Percentiles rank a stretch among this genome's conserved stretches.
phyloP scores from a whole-genome alignment of 352 stramenopile species.

The Pythium monospermum region DNA sequence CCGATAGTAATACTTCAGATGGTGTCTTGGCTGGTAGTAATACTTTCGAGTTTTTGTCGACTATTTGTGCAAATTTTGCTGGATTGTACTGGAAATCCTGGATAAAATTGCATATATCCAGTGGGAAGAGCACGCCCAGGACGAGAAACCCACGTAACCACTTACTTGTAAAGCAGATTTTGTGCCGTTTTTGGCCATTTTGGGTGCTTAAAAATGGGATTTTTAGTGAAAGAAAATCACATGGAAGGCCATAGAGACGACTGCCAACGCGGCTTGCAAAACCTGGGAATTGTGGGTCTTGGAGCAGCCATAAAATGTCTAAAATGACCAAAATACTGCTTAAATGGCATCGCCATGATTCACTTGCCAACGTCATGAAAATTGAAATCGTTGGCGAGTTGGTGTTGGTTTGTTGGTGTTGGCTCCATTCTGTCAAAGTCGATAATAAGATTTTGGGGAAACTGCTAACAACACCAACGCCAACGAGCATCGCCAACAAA shows the following conservation, averaged over 20 bases:
- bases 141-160: constrained; percentile 47
- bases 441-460: constrained; percentile 1
- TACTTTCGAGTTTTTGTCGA: too few species aligned
- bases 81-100: constrained; percentile 41
- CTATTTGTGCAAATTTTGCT: constrained; percentile 26
- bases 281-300: constrained; percentile 47
- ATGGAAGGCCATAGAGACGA: constrained; percentile 36
- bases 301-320: constrained; percentile 46
- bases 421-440: constrained; percentile 13
- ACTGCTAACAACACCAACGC: constrained; percentile 24
- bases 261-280: constrained; percentile 30
- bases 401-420: too few species aligned
- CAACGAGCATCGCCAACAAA: constrained; percentile 18
- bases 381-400: constrained; percentile 1
- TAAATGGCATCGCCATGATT: constrained; percentile 12
- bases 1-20: constrained; percentile 14
- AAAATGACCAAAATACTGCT: constrained; percentile 29
- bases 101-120: constrained; percentile 45
- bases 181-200: too few species aligned
- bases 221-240: constrained; percentile 24
- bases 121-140: constrained; percentile 37
- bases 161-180: constrained; percentile 34
- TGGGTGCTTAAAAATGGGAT: constrained; percentile 9
- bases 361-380: constrained; percentile 11
- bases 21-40: constrained; percentile 6